Conservation (phyloP, 495 filamentous ascomycete species). For the Xylaria nigripes region DNA sequence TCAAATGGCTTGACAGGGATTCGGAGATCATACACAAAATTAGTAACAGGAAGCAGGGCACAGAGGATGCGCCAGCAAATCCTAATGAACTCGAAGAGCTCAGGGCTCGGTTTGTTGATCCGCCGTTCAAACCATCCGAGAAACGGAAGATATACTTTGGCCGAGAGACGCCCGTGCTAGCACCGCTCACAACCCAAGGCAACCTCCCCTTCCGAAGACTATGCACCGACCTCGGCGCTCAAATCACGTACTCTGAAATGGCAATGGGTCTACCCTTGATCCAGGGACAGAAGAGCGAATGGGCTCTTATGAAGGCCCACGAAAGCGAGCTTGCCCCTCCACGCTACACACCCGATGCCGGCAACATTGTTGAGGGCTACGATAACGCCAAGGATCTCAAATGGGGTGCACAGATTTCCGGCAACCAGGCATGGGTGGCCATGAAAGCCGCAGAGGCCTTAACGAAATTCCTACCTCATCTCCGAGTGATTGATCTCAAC, state of each 20-base stretch:
- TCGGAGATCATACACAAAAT: slow-evolving; percentile 47
- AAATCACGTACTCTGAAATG: slow-evolving; percentile 97
- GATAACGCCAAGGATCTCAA: slow-evolving; percentile 73
- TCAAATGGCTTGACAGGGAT: slow-evolving; percentile 62
- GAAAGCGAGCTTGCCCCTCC: slow-evolving; percentile 68
- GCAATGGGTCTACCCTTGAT: slow-evolving; percentile 84
- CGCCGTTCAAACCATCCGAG: slow-evolving; percentile 81
- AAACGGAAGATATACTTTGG: slow-evolving; percentile 91
- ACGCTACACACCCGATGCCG: slow-evolving; percentile 35
- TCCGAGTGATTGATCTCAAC: slow-evolving; percentile 88
- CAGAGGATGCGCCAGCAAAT: slow-evolving; percentile 30
- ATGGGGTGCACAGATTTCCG: slow-evolving; percentile 88
- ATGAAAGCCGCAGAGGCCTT: slow-evolving; percentile 80
- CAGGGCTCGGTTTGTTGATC: slow-evolving; percentile 69
- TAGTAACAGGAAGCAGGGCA: slow-evolving; percentile 36
- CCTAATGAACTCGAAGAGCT: slow-evolving; percentile 50
- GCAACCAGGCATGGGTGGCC: slow-evolving; percentile 79
- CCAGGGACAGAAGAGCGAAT: slow-evolving; percentile 86
- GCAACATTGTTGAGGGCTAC: slow-evolving; percentile 58
- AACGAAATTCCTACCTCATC: slow-evolving; percentile 62
- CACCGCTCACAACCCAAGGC: slow-evolving; percentile 86
- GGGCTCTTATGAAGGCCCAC: slow-evolving; percentile 89
- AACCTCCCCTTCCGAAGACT: slow-evolving; percentile 92
- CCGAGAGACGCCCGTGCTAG: slow-evolving; percentile 81
- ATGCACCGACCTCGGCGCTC: slow-evolving; percentile 82